phyloP scores from a whole-genome alignment of 345 rosid genomes.

The Syzygium grande region DNA sequence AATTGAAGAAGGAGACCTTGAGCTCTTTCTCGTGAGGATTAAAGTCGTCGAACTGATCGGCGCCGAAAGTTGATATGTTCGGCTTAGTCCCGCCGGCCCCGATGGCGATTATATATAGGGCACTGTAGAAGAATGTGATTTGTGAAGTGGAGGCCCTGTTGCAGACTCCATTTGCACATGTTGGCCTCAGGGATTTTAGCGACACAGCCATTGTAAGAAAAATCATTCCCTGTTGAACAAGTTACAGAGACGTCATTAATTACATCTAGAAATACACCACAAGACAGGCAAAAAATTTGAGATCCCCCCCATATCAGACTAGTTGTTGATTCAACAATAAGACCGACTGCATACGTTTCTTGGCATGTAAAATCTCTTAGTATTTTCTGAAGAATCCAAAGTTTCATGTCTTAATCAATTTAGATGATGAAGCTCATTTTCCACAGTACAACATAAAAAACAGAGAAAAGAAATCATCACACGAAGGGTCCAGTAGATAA shows the following conservation, averaged over 20 bases:
- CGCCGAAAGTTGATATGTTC: slow-evolving; percentile 90
- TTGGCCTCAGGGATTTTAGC: slow-evolving; percentile 50
- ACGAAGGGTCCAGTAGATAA: not conserved
- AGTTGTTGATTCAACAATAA: not conserved
- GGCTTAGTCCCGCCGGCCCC: slow-evolving; percentile 96
- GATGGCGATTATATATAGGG: slow-evolving; percentile 71
- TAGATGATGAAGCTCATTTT: not conserved
- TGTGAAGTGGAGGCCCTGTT: slow-evolving; percentile 63
- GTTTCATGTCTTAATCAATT: not conserved
- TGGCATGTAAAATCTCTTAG: not conserved
- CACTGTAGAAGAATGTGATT: slow-evolving; percentile 53
- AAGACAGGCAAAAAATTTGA: not conserved
- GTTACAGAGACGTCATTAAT: not conserved
- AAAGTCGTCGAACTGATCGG: slow-evolving; percentile 87
- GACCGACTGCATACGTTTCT: not conserved
- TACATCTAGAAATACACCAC: not conserved
- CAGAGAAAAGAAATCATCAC: not conserved
- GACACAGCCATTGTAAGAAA: slow-evolving; percentile 72
- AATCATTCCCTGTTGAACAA: slow-evolving; percentile 64
- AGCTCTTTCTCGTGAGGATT: slow-evolving; percentile 44
- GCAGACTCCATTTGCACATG: slow-evolving; percentile 59
- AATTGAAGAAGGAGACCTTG: slow-evolving; percentile 83
- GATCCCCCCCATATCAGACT: not conserved
- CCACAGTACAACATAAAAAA: not conserved
- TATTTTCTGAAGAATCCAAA: not conserved